Evolutionary conservation across 2,329 filamentous ascomycete genomes (phyloP), one percentile per base, ranked within the genome.

Genomic region (Aureobasidium sp.): DNA sequence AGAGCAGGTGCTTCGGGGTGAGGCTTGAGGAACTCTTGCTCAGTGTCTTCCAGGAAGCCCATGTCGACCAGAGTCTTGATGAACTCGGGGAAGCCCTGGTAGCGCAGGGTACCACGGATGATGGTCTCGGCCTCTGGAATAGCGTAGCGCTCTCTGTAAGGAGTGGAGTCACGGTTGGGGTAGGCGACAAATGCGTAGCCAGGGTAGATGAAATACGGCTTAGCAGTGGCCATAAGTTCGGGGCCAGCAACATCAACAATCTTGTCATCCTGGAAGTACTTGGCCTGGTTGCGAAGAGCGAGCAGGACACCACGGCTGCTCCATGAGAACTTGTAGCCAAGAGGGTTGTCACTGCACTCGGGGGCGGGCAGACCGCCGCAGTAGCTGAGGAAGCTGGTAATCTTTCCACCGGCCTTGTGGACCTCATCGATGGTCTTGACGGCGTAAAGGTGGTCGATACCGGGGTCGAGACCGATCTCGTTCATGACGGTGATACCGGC

Each of bases 401-500:
- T 88, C 81, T 94, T 94, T 74, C 92, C 93, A 63, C 91, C 92
- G 17, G 81, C 88, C 65, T 84, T 79, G 82, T 97, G 92, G n/a
- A 96, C 91, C 72, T 91, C 84, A 60, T 88, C 84, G 70, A 97
- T 96, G 62, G 86, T 90, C 80, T 93, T 89, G 74, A 97, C 84
- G 50, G 92, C 92, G 73, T 93, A 89, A 62, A 88, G 77, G 73
- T 89, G 86, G 72, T 91, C 87, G 67, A 91, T 84, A 72, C 87
- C 86, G 31, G 86, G 86, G 74, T 89, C 86, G 47, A 81, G 75
- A 64, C 91, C 91, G 72, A 96, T 95, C 83, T 97, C 93, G 78
- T 97, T 97, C 89, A 97, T 92, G 73, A 97, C 92, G 12, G 91
- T 96, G 73, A 97, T 97, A 64, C 91, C 92, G 19, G 93, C 93